phyloP scores from a whole-genome alignment of 2,329 filamentous ascomycete species.

The Exutisphaerella laricina region DNA sequence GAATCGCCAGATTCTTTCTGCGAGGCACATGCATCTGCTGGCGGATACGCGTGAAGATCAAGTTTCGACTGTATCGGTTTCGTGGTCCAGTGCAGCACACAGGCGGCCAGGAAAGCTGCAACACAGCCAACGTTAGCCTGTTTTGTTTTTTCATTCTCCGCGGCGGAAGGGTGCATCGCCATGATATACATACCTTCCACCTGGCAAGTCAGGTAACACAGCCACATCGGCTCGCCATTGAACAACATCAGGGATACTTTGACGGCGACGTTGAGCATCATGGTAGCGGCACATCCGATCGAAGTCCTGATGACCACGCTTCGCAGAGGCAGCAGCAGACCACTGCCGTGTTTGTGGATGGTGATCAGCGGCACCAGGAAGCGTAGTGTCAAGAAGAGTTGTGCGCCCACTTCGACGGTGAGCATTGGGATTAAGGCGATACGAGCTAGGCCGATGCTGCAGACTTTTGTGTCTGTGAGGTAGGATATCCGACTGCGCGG shows the following conservation, averaged over 20 bases:
- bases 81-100: conserved; percentile 14
- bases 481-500: conserved; percentile 9
- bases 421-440: conserved; percentile 7
- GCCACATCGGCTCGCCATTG: conserved; percentile 11
- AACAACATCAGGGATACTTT: conserved; percentile 10
- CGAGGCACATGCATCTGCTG: neutral
- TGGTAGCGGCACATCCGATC: conserved; percentile 7
- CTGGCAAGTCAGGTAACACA: conserved; percentile 13
- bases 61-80: conserved; percentile 1
- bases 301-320: conserved; percentile 9
- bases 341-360: conserved; percentile 5
- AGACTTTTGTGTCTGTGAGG: conserved; percentile 1
- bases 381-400: conserved; percentile 7
- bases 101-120: conserved; percentile 9
- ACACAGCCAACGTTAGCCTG: too few relatives aligned
- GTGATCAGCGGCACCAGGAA: conserved; percentile 10
- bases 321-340: conserved; percentile 6
- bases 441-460: conserved; percentile 8
- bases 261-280: conserved; percentile 9
- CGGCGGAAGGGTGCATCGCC: neutral
- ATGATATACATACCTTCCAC: conserved; percentile 9
- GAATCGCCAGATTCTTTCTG: neutral
- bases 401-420: conserved; percentile 4
- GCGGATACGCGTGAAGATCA: neutral
- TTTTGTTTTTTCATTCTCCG: neutral